Evolutionary conservation across 2,329 filamentous ascomycete genomes (phyloP).

Genomic region (Sporothrix globosa): DNA sequence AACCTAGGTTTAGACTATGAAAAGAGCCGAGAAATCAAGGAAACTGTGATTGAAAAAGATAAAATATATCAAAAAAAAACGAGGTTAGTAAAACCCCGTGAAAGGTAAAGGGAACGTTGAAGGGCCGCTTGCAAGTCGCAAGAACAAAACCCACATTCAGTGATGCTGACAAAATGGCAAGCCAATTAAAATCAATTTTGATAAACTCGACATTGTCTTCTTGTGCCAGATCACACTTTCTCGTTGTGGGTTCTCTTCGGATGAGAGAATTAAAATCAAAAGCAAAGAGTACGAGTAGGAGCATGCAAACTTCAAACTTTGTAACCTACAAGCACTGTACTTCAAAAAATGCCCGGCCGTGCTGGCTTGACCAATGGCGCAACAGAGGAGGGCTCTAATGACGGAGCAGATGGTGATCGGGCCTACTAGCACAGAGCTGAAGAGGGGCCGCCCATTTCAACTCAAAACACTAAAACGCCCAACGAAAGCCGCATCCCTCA

Average conservation of each 20-base stretch:
- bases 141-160: background rate
- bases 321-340: background rate
- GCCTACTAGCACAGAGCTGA: conserved; percentile 26
- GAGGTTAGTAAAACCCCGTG: background rate
- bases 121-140: conserved; percentile 14
- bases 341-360: background rate
- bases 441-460: conserved; percentile 2
- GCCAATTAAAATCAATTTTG: background rate
- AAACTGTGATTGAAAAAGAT: background rate
- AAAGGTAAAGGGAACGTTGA: background rate
- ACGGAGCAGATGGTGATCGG: background rate
- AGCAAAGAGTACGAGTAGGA: background rate
- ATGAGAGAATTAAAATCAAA: conserved; percentile 1
- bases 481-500: conserved; percentile 6
- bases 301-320: background rate
- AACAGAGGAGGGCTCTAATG: background rate
- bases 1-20: background rate
- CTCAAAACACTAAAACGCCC: conserved; percentile 2
- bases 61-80: background rate
- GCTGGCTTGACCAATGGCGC: conserved; percentile 3
- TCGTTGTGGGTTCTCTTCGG: background rate
- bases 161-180: conserved; percentile 1
- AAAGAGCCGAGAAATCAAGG: background rate
- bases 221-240: background rate
- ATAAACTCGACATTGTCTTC: background rate